Conservation (phyloP, 2,329 filamentous ascomycete species). For the Sclerotinia borealis region DNA sequence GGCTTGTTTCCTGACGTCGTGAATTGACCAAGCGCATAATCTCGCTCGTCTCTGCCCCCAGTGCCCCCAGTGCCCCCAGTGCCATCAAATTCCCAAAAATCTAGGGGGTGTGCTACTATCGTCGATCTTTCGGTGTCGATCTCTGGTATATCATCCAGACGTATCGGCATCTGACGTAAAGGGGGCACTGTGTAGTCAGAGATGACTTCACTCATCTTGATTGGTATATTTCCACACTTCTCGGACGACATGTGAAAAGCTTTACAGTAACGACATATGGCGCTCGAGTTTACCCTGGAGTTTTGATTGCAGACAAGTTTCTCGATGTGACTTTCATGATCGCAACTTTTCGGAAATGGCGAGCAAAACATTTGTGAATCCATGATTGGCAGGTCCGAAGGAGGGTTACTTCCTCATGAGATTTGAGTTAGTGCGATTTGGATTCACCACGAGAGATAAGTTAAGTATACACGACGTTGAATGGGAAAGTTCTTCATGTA, state of each 20-base stretch:
- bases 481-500: neutral
- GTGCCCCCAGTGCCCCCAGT: neutral
- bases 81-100: neutral
- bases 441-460: neutral
- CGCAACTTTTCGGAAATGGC: neutral
- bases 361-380: neutral
- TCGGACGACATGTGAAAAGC: neutral
- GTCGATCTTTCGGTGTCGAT: neutral
- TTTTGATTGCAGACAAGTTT: neutral
- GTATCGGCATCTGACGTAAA: neutral
- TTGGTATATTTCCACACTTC: neutral
- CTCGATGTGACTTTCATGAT: neutral
- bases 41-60: neutral
- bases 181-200: neutral
- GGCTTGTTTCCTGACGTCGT: neutral
- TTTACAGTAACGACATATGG: neutral
- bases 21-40: neutral
- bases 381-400: neutral
- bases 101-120: neutral
- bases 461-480: neutral
- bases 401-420: neutral
- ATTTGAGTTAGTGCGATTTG: neutral
- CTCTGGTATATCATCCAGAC: neutral
- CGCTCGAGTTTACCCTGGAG: neutral
- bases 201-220: neutral